Evolutionary conservation across 2,329 filamentous ascomycete species (phyloP), one percentile per base, ranked within the genome.

Genomic region (Rhynchosporium secalis): DNA sequence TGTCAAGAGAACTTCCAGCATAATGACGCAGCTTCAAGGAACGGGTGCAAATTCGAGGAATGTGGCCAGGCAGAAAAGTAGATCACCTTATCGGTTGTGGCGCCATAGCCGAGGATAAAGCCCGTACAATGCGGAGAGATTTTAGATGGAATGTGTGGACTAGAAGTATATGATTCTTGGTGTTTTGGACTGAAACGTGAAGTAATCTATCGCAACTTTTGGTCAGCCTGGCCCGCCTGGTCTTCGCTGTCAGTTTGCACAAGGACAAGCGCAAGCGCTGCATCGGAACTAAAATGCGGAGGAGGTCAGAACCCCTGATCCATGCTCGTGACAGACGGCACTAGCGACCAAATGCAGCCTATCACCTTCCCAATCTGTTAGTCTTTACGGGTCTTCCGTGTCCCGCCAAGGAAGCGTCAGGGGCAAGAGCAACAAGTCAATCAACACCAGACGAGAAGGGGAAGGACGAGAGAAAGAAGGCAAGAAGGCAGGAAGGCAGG

Each of bases 1-100:
- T 8, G 68, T 69, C 46, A 74, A 56, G 20, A 74, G 63, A 13
- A 65, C 38, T 45, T 73, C 72, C 31, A 72, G 59, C 72, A 73
- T 74, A 8, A 56, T 58, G 61, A 65, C 56, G 66, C 66, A 61
- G 65, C 60, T 64, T 66, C 41, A 46, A 51, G 51, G 9, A 38
- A 36, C 20, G 40, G 10, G 40, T 3, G 40, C 40, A 41, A 15
- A 12, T 7, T 41, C 47, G 28, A 12, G 51, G 33, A 54, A 29
- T 31, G 20, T 29, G 47, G 38, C 48, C 47, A 54, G 48, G 29
- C 46, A 51, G 28, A 38, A 29, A 12, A 40, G 28, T 8, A 48
- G n/a, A 58, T 58, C 43, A 58, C 45, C 29, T 2, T 29, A 31
- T 52, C 47, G 51, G 57, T 41, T 52, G 36, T 45, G 46, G 45